A percentile compares a stretch with the other conserved stretches of the same genome.
phyloP scores from a whole-genome alignment of 768 basidiomycete species.

The Lyophyllum shimeji region DNA sequence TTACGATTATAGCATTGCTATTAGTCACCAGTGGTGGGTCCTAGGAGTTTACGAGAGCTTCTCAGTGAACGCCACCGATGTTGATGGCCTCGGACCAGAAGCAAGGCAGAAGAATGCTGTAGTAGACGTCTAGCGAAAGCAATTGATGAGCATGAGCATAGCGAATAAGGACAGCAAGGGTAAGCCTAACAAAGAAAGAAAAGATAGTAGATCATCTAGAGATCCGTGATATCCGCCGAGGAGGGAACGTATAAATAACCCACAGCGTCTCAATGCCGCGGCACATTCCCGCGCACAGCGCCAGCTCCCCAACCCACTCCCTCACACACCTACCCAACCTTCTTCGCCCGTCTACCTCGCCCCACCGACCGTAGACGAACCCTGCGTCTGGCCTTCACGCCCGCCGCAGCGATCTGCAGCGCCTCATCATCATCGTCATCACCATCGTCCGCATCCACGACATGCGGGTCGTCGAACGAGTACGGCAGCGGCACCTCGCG shows the following conservation, averaged over 20 bases:
- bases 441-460: conserved; percentile 44
- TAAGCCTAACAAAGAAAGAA: background rate
- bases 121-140: too few relatives aligned
- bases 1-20: background rate
- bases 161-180: background rate
- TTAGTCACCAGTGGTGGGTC: background rate
- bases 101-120: background rate
- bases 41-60: background rate
- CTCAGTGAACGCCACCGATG: background rate
- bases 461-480: conserved; percentile 49
- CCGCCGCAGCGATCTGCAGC: conserved; percentile 2
- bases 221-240: background rate
- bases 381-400: background rate
- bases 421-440: conserved; percentile 28
- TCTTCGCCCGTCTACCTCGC: background rate
- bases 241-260: background rate
- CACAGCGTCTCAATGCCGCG: background rate
- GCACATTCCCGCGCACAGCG: background rate
- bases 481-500: conserved; percentile 87
- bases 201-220: background rate
- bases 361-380: background rate
- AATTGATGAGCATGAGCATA: background rate
- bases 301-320: background rate
- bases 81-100: background rate
- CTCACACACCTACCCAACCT: background rate